Evolutionary conservation across 352 stramenopile species (phyloP).

Genomic region (Phytopythium helicoides): DNA sequence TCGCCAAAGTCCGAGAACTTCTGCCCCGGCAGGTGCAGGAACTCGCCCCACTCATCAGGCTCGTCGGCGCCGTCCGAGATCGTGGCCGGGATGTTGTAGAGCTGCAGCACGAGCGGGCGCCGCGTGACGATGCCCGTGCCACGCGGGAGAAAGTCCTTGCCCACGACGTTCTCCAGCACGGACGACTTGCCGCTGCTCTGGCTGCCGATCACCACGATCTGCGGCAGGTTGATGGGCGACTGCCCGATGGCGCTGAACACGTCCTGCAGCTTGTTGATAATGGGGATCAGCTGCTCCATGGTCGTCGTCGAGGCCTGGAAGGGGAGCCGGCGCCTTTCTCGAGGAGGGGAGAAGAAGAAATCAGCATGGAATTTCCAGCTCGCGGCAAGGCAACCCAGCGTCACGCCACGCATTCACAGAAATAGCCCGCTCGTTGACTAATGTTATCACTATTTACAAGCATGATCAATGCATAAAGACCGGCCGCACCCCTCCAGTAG

Average conservation of each 20-base stretch:
- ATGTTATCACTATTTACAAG: not conserved
- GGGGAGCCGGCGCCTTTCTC: slow-evolving; percentile 3
- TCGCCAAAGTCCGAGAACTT: slow-evolving; percentile 97
- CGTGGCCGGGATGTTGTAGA: slow-evolving; percentile 91
- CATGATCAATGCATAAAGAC: too few relatives aligned
- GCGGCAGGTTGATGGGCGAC: slow-evolving; percentile 94
- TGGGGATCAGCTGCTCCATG: slow-evolving; percentile 99
- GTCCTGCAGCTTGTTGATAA: slow-evolving; percentile 99
- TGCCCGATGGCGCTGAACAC: slow-evolving; percentile 97
- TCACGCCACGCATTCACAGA: not conserved
- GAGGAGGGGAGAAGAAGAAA: slow-evolving; percentile 1
- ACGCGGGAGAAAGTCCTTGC: slow-evolving; percentile 94
- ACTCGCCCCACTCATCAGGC: slow-evolving; percentile 96
- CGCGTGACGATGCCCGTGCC: slow-evolving; percentile 98
- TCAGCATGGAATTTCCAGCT: too few relatives aligned
- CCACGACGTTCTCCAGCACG: slow-evolving; percentile 96
- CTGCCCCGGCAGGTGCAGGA: slow-evolving; percentile 95
- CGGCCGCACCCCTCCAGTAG: too few relatives aligned
- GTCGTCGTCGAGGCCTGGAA: not conserved
- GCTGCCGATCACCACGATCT: slow-evolving; percentile 98
- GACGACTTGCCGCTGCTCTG: slow-evolving; percentile 97
- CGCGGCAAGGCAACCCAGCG: too few relatives aligned
- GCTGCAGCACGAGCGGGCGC: slow-evolving; percentile 96
- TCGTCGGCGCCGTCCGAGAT: slow-evolving; percentile 25
- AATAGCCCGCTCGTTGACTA: not conserved